Percentiles rank a stretch among this genome's conserved stretches.
These are phyloP conservation scores for Ambrosia artemisiifolia DNA, from an alignment of 129 eudicot genomes.

Conservation along the genomic window DNA sequence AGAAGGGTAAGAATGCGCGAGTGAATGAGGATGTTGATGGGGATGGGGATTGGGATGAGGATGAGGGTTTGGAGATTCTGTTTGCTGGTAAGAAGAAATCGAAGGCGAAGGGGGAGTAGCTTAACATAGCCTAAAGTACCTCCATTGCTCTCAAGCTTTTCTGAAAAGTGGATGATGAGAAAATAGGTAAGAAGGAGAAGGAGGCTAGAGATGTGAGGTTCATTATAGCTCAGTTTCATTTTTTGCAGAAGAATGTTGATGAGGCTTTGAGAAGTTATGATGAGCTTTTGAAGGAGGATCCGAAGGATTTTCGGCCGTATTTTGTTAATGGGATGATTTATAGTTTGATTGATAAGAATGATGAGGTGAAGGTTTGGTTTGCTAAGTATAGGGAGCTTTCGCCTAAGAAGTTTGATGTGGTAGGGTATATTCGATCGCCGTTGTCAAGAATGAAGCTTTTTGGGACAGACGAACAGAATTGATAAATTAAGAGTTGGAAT, in stretches of 20 bases:
- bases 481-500: no score
- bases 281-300: conserved; percentile 58
- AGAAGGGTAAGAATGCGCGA: conserved; percentile 50
- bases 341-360: conserved; percentile 49
- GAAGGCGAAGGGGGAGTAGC: conserved; percentile 39
- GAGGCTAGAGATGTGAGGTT: conserved; percentile 70
- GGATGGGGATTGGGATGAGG: conserved; percentile 32
- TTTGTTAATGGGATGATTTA: conserved; percentile 77
- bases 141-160: no score
- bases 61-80: conserved; percentile 26
- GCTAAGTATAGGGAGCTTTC: conserved; percentile 68
- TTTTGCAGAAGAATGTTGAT: conserved; percentile 64
- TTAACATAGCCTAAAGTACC: no score
- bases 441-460: conserved; percentile 73
- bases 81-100: conserved; percentile 56
- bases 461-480: conserved; percentile 39
- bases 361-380: conserved; percentile 58
- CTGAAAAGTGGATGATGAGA: no score
- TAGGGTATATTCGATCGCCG: conserved; percentile 59
- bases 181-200: conserved; percentile 46
- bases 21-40: conserved; percentile 48
- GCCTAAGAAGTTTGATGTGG: conserved; percentile 65
- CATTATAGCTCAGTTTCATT: conserved; percentile 62
- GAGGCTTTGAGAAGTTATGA: conserved; percentile 69
- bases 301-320: conserved; percentile 65